Evolutionary conservation across 2,329 filamentous ascomycete genomes (phyloP), one percentile per base, ranked within the genome.

Genomic region (Alternaria brassicae): DNA sequence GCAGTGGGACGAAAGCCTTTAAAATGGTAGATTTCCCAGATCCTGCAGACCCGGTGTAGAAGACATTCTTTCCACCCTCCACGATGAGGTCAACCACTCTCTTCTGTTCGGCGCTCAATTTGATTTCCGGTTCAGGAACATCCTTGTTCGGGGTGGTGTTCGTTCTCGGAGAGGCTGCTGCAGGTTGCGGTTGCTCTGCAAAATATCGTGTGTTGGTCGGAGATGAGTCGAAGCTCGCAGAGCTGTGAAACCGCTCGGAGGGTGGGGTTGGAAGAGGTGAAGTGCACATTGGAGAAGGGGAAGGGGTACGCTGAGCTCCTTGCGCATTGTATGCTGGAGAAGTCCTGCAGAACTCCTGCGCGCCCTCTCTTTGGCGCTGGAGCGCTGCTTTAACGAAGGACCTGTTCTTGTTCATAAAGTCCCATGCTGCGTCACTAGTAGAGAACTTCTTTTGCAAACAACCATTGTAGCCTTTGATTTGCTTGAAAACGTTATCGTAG

Each of bases 401-500:
- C 40, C 55, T 63, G 36, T 66, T 56, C n/a, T 65, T 61, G 21
- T 66, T 50, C 9, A 97, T 89, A 74, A 91, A 97, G n/a, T 86
- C 86, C 71, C 93, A 87, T 0, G 94, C 94, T 76, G 95, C 92
- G 52, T 82, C 82, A 23, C 72, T 65, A 8, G 78, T 82, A 36
- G 77, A 69, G 58, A 84, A 84, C 2, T 73, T 76, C 66, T 78
- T 80, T 53, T 82, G 86, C 60, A 10, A 8, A 13, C 13, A 12
- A 4, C 87, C 88, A 67, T 89, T 89, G 73, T 88, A 89, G 1
- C 90, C 91, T 27, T 82, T 86, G 60, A 95, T 91, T 65, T 93
- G 90, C 64, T 86, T 81, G 59, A 89, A 83, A 8, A 89, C 91
- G 30, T 88, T 85, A 12, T 83, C 77, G 92, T 92, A 89, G 49